Base-by-base conservation (phyloP, 2,329 filamentous ascomycete genomes). In the Aspergillus brunneoviolaceus region DNA sequence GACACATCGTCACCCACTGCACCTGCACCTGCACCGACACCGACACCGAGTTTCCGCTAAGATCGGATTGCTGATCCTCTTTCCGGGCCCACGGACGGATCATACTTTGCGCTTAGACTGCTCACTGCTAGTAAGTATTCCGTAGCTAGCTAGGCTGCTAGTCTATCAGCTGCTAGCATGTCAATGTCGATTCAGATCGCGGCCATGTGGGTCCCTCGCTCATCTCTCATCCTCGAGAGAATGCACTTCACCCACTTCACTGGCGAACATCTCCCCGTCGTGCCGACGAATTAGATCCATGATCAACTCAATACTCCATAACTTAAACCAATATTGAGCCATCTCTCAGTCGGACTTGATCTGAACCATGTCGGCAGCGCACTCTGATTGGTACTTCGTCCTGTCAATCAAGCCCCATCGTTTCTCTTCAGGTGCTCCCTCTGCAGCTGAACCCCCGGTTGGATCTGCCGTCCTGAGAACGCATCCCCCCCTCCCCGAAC, bases 61-160 rank as follows among this genome's bases (percentile, higher is more conserved):
- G 60, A 65, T 64, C 61, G 64, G 55, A 59, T 54, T 59, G 62
- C 55, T 63, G 65, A 65, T 67, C 63, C 55, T 58, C 19, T 16
- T 54, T 57, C 52, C 39, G 39, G 59, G 27, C 60, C 61, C 60
- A 61, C 58, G 52, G 45, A 27, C 29, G 57, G 62, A 58, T 57
- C 61, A 12, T 2, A 4, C 14, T 35, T 62, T 62, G 63, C 58
- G 61, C 49, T 60, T 61, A 57, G 25, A 29, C 27, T 29, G 27
- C 27, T 29, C 27, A 29, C 27, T 29, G 27, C 27, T 29, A 27
- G 23, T 27, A 7, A 27, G 27, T 7, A 27, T 2, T 21, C 21
- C 1, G 2, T 27, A 29, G 27, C 27, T 23, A 23, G 23, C 23
- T 23, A 23, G 23, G 23, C 27, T 29, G 27, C 27, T 58, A 14